A percentile compares a stretch with the other conserved stretches of the same genome.
These are phyloP conservation scores for Brasenia schreberi DNA, from an alignment of 164 flowering plant species.

Conservation along the genomic window DNA sequence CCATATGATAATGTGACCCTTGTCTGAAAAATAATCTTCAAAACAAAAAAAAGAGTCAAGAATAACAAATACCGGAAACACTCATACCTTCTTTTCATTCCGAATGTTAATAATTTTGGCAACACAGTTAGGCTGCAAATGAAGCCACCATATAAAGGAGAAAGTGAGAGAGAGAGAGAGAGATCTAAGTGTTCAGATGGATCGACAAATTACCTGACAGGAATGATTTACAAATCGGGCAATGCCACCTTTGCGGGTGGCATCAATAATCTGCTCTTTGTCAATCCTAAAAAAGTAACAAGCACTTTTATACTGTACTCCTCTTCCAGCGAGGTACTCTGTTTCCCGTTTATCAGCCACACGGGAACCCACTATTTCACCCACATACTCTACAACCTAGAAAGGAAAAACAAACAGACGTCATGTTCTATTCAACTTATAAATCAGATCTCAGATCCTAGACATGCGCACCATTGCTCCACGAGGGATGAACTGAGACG, in stretches of 20 bases:
- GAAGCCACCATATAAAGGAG: slow-evolving; percentile 8
- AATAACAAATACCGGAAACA: background rate
- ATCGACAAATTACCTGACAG: slow-evolving; percentile 35
- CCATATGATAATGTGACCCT: too few relatives aligned
- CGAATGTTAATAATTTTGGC: slow-evolving; percentile 50
- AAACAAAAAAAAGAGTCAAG: background rate
- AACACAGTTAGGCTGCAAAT: slow-evolving; percentile 57
- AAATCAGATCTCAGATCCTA: background rate
- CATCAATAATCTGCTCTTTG: slow-evolving; percentile 65
- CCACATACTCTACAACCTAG: slow-evolving; percentile 78
- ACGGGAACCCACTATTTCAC: slow-evolving; percentile 63
- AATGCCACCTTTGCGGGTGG: slow-evolving; percentile 70
- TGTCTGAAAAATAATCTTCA: too few relatives aligned
- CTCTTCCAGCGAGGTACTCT: slow-evolving; percentile 54
- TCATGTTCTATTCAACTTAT: background rate
- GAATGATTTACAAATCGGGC: slow-evolving; percentile 81
- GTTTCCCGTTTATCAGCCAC: slow-evolving; percentile 62
- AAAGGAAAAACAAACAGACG: background rate
- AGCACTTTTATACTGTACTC: slow-evolving; percentile 51
- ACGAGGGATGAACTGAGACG: slow-evolving; percentile 49
- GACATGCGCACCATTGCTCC: slow-evolving; percentile 42
- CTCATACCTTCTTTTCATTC: slow-evolving; percentile 56
- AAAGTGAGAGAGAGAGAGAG: background rate
- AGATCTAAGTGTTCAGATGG: background rate
- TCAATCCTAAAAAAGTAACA: slow-evolving; percentile 72